Conservation (phyloP, 2,329 filamentous ascomycete genomes). For the Sarocladiaceae sp. region DNA sequence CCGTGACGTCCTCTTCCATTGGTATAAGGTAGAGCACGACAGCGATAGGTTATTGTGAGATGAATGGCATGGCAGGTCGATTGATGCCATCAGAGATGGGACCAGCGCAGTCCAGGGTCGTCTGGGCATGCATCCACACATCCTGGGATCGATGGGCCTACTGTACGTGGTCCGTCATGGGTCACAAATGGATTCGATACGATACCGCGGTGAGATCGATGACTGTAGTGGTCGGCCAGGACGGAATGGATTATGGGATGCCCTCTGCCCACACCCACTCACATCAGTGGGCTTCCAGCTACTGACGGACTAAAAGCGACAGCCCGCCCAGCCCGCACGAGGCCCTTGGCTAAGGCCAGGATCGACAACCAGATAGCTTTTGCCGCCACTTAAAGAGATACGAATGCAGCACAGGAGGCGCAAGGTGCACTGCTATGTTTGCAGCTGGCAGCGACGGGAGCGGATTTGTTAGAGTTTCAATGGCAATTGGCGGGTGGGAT, state of each 20-base stretch:
- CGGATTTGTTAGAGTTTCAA: slow-evolving; percentile 4
- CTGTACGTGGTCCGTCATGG: background rate
- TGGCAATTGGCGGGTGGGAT: background rate
- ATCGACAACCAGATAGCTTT: background rate
- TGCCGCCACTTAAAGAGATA: slow-evolving; percentile 6
- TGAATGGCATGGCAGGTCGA: too few relatives aligned
- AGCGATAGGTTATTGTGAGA: too few relatives aligned
- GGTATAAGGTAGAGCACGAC: too few relatives aligned
- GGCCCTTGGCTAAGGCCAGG: background rate
- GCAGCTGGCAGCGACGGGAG: background rate
- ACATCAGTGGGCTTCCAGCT: background rate
- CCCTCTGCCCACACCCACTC: background rate
- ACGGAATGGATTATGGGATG: too few relatives aligned
- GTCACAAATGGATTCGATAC: background rate
- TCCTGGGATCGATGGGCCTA: background rate
- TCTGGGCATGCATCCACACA: background rate
- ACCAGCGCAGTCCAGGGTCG: slow-evolving; percentile 1
- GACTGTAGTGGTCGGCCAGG: too few relatives aligned
- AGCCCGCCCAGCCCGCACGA: slow-evolving; percentile 4
- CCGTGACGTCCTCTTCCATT: too few relatives aligned
- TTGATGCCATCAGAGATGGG: too few relatives aligned
- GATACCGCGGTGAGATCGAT: too few relatives aligned
- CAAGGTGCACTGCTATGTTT: background rate
- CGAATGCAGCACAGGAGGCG: too few relatives aligned
- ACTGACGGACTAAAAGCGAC: background rate